Base-by-base conservation (phyloP, 495 filamentous ascomycete genomes). In the Chaetomidium leptoderma region DNA sequence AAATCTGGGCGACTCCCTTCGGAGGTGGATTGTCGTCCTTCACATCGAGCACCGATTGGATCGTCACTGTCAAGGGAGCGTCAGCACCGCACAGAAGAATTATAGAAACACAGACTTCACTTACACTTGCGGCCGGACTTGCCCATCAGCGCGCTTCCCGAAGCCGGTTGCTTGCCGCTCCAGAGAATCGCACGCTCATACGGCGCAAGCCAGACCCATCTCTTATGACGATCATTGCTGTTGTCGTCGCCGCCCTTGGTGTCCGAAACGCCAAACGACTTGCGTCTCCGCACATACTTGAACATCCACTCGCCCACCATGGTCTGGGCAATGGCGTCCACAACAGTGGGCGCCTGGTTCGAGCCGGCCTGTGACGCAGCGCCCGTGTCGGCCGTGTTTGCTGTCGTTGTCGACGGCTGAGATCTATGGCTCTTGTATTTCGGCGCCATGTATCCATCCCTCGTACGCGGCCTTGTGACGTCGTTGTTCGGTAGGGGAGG, bases 231-330 rank as follows among this genome's bases (percentile, higher is more conserved):
- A 51, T 86, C 85, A 50, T 78, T 83, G 61, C 84, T 85, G 59
- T 71, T 83, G 54, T 82, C 82, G 50, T 81, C 78, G 47, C 74
- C 72, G 30, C 71, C 74, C 55, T 73, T 73, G 32, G 77, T 74
- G 53, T 97, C 92, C 5, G 82, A 73, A 42, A 95, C 85, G 35
- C 89, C 88, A 72, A 98, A 97, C 2, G 93, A 93, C 71, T 89
- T 96, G 60, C 93, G 83, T 68, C 91, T 83, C 39, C 93, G 83
- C 39, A 97, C 88, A 67, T 97, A 97, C 67, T 98, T 98, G 81
- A 87, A 97, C 93, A 98, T 97, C 93, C 93, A 98, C 66, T 97
- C 93, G 32, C 93, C 93, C 44, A 97, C 90, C 93, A 97, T 98
- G 6, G 93, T 96, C 63, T 95, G 90, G 4, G 93, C 91, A 72